Percentiles rank a stretch among this genome's conserved stretches.
Conservation (phyloP, 345 rosid genomes). For the Isatis tinctoria region DNA sequence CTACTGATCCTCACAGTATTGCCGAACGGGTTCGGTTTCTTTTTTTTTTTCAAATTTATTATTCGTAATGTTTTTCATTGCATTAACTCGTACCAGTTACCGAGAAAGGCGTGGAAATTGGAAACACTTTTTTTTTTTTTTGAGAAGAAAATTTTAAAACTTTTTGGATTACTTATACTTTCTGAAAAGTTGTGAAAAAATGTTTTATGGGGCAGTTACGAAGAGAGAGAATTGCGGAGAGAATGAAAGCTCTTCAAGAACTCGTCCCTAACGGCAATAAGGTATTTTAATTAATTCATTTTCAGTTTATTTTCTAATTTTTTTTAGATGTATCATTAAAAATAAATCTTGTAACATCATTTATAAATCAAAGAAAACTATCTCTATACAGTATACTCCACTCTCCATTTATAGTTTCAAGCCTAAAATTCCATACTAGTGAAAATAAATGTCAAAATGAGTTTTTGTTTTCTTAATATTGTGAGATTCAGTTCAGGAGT, state of each 20-base stretch:
- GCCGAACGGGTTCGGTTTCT: constrained; percentile 68
- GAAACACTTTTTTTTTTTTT: not conserved
- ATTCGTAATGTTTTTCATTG: not conserved
- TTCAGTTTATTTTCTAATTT: not conserved
- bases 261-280: constrained; percentile 95
- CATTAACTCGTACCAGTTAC: constrained; percentile 23
- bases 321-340: not conserved
- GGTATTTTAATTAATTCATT: constrained; percentile 43
- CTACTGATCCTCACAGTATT: constrained; percentile 97
- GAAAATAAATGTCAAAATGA: not conserved
- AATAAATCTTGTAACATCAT: not conserved
- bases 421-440: not conserved
- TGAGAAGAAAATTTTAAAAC: not conserved
- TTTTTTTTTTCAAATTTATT: not conserved
- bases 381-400: not conserved
- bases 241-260: constrained; percentile 97
- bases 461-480: no score
- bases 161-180: not conserved
- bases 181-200: not conserved
- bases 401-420: not conserved
- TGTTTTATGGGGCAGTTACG: constrained; percentile 56
- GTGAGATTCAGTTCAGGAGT: not conserved
- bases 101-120: constrained; percentile 15
- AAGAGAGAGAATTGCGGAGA: constrained; percentile 95
- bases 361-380: not conserved